Evolutionary conservation across 306 rosid species (phyloP).

Genomic region (Arachis hypogaea): DNA sequence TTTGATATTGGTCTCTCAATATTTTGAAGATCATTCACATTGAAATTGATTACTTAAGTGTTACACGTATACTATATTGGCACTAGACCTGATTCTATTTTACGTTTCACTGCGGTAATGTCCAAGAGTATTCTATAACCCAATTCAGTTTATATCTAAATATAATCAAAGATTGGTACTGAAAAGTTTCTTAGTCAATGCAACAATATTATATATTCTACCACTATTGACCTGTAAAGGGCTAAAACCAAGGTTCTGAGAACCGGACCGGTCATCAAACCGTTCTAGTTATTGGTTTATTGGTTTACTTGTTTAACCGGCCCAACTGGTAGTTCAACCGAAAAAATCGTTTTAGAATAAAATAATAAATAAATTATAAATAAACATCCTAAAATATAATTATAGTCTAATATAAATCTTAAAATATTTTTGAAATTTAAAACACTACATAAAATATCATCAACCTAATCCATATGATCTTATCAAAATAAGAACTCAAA

Average conservation of each 20-base stretch:
- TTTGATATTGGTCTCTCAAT: conserved; percentile 3
- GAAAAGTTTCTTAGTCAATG: conserved; percentile 6
- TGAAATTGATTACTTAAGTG: neutral
- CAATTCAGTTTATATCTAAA: conserved; percentile 9
- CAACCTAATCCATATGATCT: too few relatives aligned
- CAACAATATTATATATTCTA: neutral
- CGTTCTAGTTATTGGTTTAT: too few relatives aligned
- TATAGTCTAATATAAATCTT: too few relatives aligned
- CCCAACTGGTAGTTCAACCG: too few relatives aligned
- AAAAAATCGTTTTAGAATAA: too few relatives aligned
- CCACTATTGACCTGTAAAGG: neutral
- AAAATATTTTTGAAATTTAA: too few relatives aligned
- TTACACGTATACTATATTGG: conserved; percentile 1
- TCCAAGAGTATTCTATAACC: conserved; percentile 7
- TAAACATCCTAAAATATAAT: too few relatives aligned
- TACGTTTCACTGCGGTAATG: conserved; percentile 10
- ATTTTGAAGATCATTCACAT: neutral
- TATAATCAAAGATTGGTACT: neutral
- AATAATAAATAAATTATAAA: too few relatives aligned
- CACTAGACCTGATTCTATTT: conserved; percentile 3
- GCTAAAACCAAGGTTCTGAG: neutral
- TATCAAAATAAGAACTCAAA: too few relatives aligned
- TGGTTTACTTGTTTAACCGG: too few relatives aligned
- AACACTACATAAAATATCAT: too few relatives aligned
- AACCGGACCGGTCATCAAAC: too few relatives aligned